Evolutionary conservation across 371 early-diverging fungal species (phyloP), one percentile per base, ranked within the genome.

Genomic region (Lichtheimia hyalospora): DNA sequence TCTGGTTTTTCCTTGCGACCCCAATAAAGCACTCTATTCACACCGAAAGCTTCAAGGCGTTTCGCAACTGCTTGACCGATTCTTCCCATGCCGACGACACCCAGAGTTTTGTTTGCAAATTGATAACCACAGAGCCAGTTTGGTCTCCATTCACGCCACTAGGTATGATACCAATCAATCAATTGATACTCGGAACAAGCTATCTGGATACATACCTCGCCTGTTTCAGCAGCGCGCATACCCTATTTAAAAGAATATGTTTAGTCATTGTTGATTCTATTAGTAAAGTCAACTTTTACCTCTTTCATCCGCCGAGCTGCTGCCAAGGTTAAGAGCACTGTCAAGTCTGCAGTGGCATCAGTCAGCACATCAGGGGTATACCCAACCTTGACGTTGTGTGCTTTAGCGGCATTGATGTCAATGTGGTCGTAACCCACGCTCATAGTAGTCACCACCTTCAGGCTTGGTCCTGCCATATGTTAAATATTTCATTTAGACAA

Each of bases 281-380:
- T 16, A n/a, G 8, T 16, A 21, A n/a, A 5, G 24, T 54, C 54
- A 12, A 49, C 27, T 20, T 25, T 44, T 42, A 21, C 87, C 60
- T 85, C 84, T 34, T 85, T 84, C 59, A 92, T 82, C 13, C 86
- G 69, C 18, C 96, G 80, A 5, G 86, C 76, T 0, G 90, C 89
- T 20, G 87, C 85, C 44, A 96, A 73, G 13, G 88, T 82, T 48
- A 96, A 71, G n/a, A 88, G 77, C 3, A 88, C 80, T 0, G 92
- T 88, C 2, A 93, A 71, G 48, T 95, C 95, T 7, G 95, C 96
- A 1, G 90, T 89, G 0, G 94, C 93, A 62, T 93, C 94, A 0
- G 95, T 96, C 51, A 95, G 74, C 1, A 94, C 94, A 60, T 88
- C 91, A n/a, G 95, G 93, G 0, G 96, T 95, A 62, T 89, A 81